phyloP scores from a whole-genome alignment of 495 filamentous ascomycete species.

The Daldinia decipiens region DNA sequence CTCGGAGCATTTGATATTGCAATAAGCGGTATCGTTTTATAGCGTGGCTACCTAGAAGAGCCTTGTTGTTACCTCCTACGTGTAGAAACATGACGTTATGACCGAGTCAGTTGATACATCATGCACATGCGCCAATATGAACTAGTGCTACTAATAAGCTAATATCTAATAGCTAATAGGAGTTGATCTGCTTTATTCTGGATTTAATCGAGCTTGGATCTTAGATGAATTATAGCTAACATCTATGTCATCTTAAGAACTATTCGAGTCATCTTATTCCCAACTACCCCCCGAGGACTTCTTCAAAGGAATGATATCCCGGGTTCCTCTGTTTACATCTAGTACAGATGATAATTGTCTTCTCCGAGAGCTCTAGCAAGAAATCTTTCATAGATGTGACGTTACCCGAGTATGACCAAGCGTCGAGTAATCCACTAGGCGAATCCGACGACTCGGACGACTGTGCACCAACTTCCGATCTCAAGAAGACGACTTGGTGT shows the following conservation, averaged over 20 bases:
- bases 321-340: constrained; percentile 36
- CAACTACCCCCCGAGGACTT: constrained; percentile 25
- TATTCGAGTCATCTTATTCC: neutral
- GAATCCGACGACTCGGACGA: too few species aligned
- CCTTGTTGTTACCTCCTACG: neutral
- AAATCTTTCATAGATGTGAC: constrained; percentile 24
- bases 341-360: constrained; percentile 39
- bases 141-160: too few species aligned
- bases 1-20: neutral
- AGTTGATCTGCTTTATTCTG: too few species aligned
- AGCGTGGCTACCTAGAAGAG: neutral
- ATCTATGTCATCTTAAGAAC: neutral
- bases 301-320: constrained; percentile 35
- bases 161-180: too few species aligned
- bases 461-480: constrained; percentile 32
- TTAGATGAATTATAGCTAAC: neutral
- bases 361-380: constrained; percentile 35
- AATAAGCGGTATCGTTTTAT: constrained; percentile 3
- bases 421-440: constrained; percentile 19
- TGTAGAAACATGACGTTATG: too few species aligned
- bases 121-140: too few species aligned
- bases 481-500: constrained; percentile 43
- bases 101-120: too few species aligned
- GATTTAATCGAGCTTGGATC: too few species aligned
- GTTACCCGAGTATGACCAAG: constrained; percentile 33